A percentile compares a stretch with the other conserved stretches of the same genome.
These are phyloP conservation scores for Leccinum pellstonianum DNA, from an alignment of 768 basidiomycete genomes.

Conservation along the genomic window DNA sequence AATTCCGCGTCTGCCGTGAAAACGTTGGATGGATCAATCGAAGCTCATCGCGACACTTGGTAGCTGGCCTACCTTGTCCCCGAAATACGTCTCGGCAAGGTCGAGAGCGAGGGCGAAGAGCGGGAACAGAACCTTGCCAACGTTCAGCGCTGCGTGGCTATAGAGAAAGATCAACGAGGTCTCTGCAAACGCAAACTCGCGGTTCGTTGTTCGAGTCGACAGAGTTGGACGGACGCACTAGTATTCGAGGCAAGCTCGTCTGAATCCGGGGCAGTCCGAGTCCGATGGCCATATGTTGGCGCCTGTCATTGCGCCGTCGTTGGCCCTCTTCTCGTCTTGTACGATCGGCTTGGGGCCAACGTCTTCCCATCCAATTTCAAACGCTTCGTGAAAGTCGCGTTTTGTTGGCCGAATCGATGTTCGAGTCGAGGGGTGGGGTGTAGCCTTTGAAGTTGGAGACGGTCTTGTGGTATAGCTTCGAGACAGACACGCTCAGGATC, in stretches of 20 bases:
- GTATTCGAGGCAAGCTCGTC: constrained; percentile 56
- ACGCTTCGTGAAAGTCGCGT: constrained; percentile 89
- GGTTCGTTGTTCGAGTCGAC: not conserved
- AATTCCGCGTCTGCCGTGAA: constrained; percentile 48
- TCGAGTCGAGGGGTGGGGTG: constrained; percentile 64
- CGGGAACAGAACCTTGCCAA: constrained; percentile 62
- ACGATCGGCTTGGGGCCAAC: constrained; percentile 25
- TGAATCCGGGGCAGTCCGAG: constrained; percentile 53
- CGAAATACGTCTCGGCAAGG: constrained; percentile 60
- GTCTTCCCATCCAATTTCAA: constrained; percentile 78
- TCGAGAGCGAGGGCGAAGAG: constrained; percentile 69
- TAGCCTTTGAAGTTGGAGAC: constrained; percentile 77
- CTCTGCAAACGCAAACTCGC: not conserved
- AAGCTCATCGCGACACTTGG: not conserved
- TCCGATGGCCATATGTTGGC: constrained; percentile 57
- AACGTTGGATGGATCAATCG: not conserved
- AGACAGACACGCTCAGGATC: not conserved
- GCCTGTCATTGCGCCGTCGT: constrained; percentile 61
- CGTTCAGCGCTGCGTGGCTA: constrained; percentile 51
- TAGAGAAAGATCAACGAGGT: constrained; percentile 24
- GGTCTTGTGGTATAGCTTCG: constrained; percentile 66
- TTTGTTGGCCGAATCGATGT: constrained; percentile 63
- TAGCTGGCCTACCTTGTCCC: constrained; percentile 50
- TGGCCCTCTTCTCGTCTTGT: constrained; percentile 27
- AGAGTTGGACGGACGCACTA: constrained; percentile 47